Evolutionary conservation across 257 asterid species (phyloP).

Genomic region (Petrea volubilis): DNA sequence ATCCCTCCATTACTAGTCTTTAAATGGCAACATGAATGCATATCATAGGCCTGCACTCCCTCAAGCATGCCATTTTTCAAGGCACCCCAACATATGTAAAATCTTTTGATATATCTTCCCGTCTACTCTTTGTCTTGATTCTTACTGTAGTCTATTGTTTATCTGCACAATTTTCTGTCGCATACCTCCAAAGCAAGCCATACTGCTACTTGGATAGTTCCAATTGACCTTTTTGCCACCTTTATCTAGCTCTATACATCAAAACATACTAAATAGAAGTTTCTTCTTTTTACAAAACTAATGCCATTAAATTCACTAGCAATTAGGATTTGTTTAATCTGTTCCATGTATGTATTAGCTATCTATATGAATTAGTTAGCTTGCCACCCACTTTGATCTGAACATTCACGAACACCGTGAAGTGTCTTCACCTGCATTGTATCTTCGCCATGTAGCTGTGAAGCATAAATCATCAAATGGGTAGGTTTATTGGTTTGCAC

Average conservation of each 20-base stretch:
- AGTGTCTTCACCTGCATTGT: background rate
- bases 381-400: background rate
- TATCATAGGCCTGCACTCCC: background rate
- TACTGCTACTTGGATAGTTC: background rate
- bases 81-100: background rate
- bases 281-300: no score
- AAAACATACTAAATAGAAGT: no score
- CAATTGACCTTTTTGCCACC: background rate
- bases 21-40: background rate
- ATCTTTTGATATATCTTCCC: background rate
- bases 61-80: background rate
- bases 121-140: background rate
- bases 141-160: background rate
- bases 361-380: background rate
- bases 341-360: background rate
- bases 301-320: background rate
- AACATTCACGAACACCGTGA: background rate
- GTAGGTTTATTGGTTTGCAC: background rate
- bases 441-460: background rate
- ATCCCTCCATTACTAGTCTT: background rate
- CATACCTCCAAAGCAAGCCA: background rate
- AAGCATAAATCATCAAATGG: background rate
- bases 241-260: background rate
- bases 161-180: background rate
- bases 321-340: no score